Conservation (phyloP, 495 filamentous ascomycete genomes). For the Daldinia childiae region DNA sequence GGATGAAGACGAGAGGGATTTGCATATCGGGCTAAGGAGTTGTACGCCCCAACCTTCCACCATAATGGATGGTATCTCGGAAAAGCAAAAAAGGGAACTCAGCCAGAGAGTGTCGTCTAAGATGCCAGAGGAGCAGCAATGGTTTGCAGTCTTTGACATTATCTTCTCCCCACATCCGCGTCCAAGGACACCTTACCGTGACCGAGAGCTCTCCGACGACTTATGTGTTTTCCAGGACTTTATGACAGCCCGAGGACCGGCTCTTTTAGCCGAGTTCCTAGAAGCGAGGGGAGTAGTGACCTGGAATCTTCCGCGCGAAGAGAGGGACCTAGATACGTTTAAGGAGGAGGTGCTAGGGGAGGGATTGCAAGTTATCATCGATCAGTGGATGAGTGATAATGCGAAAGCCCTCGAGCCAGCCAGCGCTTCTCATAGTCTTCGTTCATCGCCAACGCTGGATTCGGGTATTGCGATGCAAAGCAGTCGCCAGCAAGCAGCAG, state of each 20-base stretch:
- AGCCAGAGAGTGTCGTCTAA: constrained; percentile 37
- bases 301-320: constrained; percentile 29
- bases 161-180: constrained; percentile 38
- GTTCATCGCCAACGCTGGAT: constrained; percentile 29
- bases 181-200: constrained; percentile 41
- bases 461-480: constrained; percentile 34
- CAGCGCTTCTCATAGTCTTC: constrained; percentile 29
- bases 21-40: constrained; percentile 28
- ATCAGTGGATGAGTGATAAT: constrained; percentile 42
- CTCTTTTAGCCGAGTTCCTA: constrained; percentile 28
- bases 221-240: constrained; percentile 41
- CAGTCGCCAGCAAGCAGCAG: neutral
- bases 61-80: constrained; percentile 47
- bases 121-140: constrained; percentile 42
- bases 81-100: constrained; percentile 43
- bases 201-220: constrained; percentile 37
- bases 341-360: constrained; percentile 30
- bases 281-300: constrained; percentile 23
- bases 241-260: constrained; percentile 32
- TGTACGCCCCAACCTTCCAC: constrained; percentile 29
- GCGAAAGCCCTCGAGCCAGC: constrained; percentile 9
- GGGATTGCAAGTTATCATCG: constrained; percentile 41
- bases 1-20: constrained; percentile 40
- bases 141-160: constrained; percentile 45
- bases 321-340: constrained; percentile 38